phyloP scores from a whole-genome alignment of 2,329 filamentous ascomycete species.

The Leptographium lundbergii region DNA sequence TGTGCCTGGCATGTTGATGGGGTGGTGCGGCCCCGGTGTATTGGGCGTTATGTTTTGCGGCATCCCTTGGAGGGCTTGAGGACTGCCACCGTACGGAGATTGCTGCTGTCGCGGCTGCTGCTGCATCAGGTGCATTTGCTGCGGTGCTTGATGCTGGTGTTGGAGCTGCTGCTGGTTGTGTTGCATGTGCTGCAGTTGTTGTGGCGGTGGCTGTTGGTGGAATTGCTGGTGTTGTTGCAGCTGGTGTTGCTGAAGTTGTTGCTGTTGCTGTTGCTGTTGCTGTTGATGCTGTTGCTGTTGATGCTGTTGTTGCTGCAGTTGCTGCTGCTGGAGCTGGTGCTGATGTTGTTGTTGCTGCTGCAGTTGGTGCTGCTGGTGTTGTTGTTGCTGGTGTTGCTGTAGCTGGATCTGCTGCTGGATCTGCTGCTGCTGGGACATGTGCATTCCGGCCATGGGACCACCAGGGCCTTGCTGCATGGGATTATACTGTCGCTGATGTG shows the following conservation, averaged over 20 bases:
- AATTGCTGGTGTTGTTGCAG: slow-evolving; percentile 21
- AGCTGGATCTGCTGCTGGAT: slow-evolving; percentile 16
- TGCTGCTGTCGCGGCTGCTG: slow-evolving; percentile 19
- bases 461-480: slow-evolving; percentile 21
- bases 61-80: slow-evolving; percentile 16
- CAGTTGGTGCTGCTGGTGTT: slow-evolving; percentile 16
- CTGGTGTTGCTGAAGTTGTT: slow-evolving; percentile 24
- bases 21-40: slow-evolving; percentile 11
- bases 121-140: slow-evolving; percentile 16
- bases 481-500: slow-evolving; percentile 25
- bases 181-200: background rate
- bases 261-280: slow-evolving; percentile 14
- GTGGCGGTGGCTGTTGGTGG: slow-evolving; percentile 16
- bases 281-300: slow-evolving; percentile 21
- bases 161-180: slow-evolving; percentile 13
- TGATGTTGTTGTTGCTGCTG: slow-evolving; percentile 4
- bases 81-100: slow-evolving; percentile 17
- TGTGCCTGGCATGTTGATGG: slow-evolving; percentile 16
- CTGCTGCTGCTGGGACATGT: slow-evolving; percentile 22
- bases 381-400: slow-evolving; percentile 14
- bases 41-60: slow-evolving; percentile 5
- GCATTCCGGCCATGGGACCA: slow-evolving; percentile 21
- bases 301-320: slow-evolving; percentile 15
- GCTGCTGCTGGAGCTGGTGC: slow-evolving; percentile 12
- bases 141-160: slow-evolving; percentile 16